Evolutionary conservation across 129 eudicot genomes (phyloP).

Genomic region (Oenanthe sinensis): DNA sequence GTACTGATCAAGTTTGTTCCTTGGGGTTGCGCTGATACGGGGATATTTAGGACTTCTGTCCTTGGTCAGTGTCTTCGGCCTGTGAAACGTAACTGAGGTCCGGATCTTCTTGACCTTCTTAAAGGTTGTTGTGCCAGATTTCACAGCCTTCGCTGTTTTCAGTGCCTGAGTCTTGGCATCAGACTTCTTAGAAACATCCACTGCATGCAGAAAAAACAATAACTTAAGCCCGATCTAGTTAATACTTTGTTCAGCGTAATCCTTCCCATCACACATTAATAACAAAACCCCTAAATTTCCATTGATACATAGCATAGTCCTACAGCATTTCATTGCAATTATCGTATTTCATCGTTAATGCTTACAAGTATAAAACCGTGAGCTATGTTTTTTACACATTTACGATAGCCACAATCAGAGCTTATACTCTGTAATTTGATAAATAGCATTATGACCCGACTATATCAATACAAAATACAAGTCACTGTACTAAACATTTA

Average conservation of each 20-base stretch:
- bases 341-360: too few relatives aligned
- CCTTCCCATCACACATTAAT: not conserved
- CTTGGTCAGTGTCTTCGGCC: slow-evolving; percentile 74
- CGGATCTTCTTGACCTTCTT: slow-evolving; percentile 82
- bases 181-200: slow-evolving; percentile 47
- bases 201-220: slow-evolving; percentile 5
- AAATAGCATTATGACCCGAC: not conserved
- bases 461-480: not conserved
- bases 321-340: not conserved
- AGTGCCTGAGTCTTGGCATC: slow-evolving; percentile 80
- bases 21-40: slow-evolving; percentile 71
- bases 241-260: not conserved
- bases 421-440: not conserved
- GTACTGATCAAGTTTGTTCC: slow-evolving; percentile 80
- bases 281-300: too few relatives aligned
- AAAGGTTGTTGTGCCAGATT: slow-evolving; percentile 44
- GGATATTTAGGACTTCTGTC: slow-evolving; percentile 78
- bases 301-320: not conserved
- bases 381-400: too few relatives aligned
- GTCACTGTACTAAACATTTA: not conserved
- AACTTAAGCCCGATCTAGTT: not conserved
- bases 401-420: too few relatives aligned
- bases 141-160: slow-evolving; percentile 82
- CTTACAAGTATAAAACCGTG: not conserved
- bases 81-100: slow-evolving; percentile 63